Evolutionary conservation across 495 filamentous ascomycete genomes (phyloP), one percentile per base, ranked within the genome.

Genomic region (Polyplosphaeria fusca): DNA sequence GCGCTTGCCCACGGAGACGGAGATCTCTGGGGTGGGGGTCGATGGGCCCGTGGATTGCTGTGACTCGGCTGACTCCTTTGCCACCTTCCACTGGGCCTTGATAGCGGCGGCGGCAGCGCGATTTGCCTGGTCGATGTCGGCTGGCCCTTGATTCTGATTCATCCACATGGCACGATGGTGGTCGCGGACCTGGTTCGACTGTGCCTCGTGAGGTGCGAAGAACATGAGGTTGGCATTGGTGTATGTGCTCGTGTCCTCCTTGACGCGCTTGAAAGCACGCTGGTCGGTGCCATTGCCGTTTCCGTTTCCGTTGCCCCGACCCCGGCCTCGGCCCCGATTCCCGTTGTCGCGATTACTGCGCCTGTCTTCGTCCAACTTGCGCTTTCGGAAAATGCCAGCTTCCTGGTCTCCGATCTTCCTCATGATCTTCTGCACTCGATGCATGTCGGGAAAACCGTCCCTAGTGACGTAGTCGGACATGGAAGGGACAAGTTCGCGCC

Each of bases 381-480:
- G 82, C 52, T 91, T 82, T 37, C 77, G 78, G 72, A 99, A 99
- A 60, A 99, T 99, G 19, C 86, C 87, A 67, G 92, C 89, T 73
- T 99, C 93, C 68, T 96, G 91, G 67, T 92, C 95, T 7, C 89
- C 92, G 9, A 99, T 79, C 1, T 89, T 91, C 58, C 85, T 79
- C 26, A 99, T 76, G 61, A 99, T 96, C 58, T 85, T 79, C 65
- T 99, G 93, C 4, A 89, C 91, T 55, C 86, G 84, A 35, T 86
- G 81, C 19, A 99, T 77, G 54, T 96, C 86, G 54, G 96, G 91
- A 62, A 86, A 83, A 3, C 93, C 93, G 76, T 99, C 93, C 66
- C 92, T 87, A 40, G 93, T 97, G 37, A 99, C 74, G 68, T 97
- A 99, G 2, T 91, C 91, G 30, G 87, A 89, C 94, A 97, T 97